Percentiles rank a stretch among this genome's conserved stretches.
Conservation (phyloP, 495 filamentous ascomycete species). For the Daldinia childiae region DNA sequence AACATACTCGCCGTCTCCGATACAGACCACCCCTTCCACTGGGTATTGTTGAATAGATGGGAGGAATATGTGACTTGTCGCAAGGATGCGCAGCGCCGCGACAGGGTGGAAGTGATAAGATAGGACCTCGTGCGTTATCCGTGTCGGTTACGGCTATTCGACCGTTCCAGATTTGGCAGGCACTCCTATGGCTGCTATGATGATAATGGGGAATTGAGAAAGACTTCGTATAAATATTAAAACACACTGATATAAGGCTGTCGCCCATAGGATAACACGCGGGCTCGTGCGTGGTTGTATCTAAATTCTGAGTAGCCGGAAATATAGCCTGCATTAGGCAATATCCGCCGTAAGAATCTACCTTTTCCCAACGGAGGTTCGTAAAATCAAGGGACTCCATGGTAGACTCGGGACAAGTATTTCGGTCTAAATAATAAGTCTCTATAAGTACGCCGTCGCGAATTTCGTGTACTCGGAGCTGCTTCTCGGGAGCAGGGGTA, state of each 20-base stretch:
- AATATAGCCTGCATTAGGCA: constrained; percentile 38
- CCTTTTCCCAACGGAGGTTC: constrained; percentile 42
- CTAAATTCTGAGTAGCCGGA: constrained; percentile 2
- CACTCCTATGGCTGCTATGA: constrained; percentile 29
- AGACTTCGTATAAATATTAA: constrained; percentile 46
- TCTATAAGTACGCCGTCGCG: constrained; percentile 32
- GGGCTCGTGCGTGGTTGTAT: constrained; percentile 11
- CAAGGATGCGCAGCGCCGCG: background rate
- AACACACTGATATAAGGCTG: constrained; percentile 43
- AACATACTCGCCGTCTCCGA: constrained; percentile 9
- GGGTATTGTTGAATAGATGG: constrained; percentile 24
- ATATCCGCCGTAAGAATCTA: constrained; percentile 46
- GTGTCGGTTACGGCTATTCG: constrained; percentile 32
- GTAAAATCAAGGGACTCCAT: constrained; percentile 19
- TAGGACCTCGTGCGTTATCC: constrained; percentile 11
- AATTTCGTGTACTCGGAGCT: constrained; percentile 40
- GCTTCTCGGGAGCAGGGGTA: constrained; percentile 21
- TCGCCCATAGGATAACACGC: constrained; percentile 27
- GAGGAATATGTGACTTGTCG: constrained; percentile 6
- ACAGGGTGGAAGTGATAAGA: constrained; percentile 27
- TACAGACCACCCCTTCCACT: constrained; percentile 8
- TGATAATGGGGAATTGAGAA: constrained; percentile 43
- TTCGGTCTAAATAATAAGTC: constrained; percentile 35
- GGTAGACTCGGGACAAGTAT: constrained; percentile 24
- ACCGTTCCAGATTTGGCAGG: constrained; percentile 42